Conservation (phyloP, 352 stramenopile species). For the Phytopythium boreale region DNA sequence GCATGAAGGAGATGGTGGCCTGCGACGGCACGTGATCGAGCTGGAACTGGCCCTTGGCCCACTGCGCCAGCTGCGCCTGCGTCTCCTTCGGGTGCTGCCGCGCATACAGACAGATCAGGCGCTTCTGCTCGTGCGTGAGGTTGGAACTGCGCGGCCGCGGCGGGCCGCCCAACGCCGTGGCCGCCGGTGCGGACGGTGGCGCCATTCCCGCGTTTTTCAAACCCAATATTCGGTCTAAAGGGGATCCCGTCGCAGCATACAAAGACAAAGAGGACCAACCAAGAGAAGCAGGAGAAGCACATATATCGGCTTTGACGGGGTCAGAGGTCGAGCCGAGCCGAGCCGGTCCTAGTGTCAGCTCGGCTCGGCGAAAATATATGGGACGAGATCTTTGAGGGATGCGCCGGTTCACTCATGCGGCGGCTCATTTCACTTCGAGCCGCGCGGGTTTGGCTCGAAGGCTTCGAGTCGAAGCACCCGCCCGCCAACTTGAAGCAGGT, state of each 20-base stretch:
- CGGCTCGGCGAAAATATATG: no score
- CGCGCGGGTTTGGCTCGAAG: no score
- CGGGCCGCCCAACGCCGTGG: constrained; percentile 6
- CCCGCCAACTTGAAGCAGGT: no score
- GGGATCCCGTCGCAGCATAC: not conserved
- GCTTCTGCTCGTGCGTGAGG: constrained; percentile 83
- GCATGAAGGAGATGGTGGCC: constrained; percentile 79
- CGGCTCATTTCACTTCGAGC: not conserved
- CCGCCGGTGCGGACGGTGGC: not conserved
- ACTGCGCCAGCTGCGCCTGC: constrained; percentile 69
- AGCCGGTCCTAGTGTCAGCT: no score
- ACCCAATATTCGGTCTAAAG: not conserved
- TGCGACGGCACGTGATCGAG: constrained; percentile 67
- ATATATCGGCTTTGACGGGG: not conserved
- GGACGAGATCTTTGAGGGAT: constrained; percentile 9
- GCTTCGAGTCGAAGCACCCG: no score
- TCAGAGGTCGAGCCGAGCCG: no score
- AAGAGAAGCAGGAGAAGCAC: no score
- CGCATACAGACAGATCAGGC: constrained; percentile 69
- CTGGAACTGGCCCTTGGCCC: constrained; percentile 67
- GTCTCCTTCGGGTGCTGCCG: constrained; percentile 70
- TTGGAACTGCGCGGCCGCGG: constrained; percentile 55
- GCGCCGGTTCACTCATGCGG: not conserved
- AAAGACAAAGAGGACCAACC: not conserved
- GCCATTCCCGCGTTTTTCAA: not conserved